These are phyloP conservation scores for Ganoderma lingzhi DNA, from an alignment of 1,284 basidiomycete genomes.

Conservation along the genomic window DNA sequence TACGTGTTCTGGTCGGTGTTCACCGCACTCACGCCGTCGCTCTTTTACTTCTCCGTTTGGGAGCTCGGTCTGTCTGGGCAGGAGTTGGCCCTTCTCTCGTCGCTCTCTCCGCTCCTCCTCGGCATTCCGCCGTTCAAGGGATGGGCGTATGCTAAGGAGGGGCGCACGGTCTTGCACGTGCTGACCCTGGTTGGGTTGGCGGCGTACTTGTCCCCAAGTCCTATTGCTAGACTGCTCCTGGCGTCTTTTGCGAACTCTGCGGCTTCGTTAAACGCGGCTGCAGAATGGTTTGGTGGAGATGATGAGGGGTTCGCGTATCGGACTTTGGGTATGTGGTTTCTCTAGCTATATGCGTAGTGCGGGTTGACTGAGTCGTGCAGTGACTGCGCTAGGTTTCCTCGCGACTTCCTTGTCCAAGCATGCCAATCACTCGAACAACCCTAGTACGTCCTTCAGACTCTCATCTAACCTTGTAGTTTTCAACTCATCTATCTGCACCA, in stretches of 20 bases:
- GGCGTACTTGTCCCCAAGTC: constrained; percentile 65
- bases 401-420: constrained; percentile 80
- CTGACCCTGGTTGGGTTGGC: constrained; percentile 68
- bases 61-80: constrained; percentile 83
- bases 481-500: constrained; percentile 38
- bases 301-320: constrained; percentile 52
- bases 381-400: constrained; percentile 73
- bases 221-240: constrained; percentile 62
- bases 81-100: constrained; percentile 73
- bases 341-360: neutral
- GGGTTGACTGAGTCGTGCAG: constrained; percentile 45
- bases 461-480: neutral
- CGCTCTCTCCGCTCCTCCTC: constrained; percentile 74
- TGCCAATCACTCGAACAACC: constrained; percentile 83
- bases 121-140: constrained; percentile 51
- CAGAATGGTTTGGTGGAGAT: constrained; percentile 59
- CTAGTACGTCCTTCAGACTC: constrained; percentile 52
- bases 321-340: constrained; percentile 60
- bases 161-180: constrained; percentile 55
- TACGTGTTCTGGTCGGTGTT: constrained; percentile 91
- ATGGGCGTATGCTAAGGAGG: constrained; percentile 56
- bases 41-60: constrained; percentile 96
- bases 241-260: constrained; percentile 64
- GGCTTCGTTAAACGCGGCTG: constrained; percentile 59
- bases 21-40: constrained; percentile 82